These are phyloP conservation scores for Sequoiadendron giganteum DNA, from an alignment of 75 land plant genomes.

Conservation along the genomic window DNA sequence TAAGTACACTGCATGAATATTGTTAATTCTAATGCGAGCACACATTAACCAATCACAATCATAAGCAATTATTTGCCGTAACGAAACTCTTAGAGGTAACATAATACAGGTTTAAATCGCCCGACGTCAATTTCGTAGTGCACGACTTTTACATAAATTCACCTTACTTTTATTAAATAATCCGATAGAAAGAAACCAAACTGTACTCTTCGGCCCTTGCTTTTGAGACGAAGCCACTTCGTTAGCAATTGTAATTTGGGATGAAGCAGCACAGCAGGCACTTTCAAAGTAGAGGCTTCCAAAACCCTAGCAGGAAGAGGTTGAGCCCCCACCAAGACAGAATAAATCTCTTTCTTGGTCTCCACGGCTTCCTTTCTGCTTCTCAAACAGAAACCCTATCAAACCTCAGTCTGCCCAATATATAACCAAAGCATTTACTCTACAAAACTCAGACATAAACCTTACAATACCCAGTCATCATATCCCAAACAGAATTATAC, in stretches of 20 bases:
- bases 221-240: not conserved
- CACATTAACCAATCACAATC: not conserved
- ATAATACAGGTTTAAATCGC: not conserved
- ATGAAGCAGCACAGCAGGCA: not conserved
- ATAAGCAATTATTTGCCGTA: not conserved
- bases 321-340: not conserved
- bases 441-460: too few species aligned
- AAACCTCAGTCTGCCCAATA: too few species aligned
- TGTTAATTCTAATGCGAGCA: not conserved
- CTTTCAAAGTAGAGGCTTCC: not conserved
- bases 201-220: not conserved
- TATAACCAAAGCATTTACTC: too few species aligned
- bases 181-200: not conserved
- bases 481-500: too few species aligned
- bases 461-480: too few species aligned
- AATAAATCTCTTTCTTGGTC: not conserved
- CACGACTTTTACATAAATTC: too few species aligned
- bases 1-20: not conserved
- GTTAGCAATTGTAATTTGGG: not conserved
- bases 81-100: not conserved
- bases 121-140: not conserved
- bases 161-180: not conserved
- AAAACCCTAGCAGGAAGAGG: not conserved
- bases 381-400: too few species aligned
- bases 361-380: not conserved